These are phyloP conservation scores for Coccinonectria pachysandricola DNA, from an alignment of 2,329 filamentous ascomycete species.

Conservation along the genomic window DNA sequence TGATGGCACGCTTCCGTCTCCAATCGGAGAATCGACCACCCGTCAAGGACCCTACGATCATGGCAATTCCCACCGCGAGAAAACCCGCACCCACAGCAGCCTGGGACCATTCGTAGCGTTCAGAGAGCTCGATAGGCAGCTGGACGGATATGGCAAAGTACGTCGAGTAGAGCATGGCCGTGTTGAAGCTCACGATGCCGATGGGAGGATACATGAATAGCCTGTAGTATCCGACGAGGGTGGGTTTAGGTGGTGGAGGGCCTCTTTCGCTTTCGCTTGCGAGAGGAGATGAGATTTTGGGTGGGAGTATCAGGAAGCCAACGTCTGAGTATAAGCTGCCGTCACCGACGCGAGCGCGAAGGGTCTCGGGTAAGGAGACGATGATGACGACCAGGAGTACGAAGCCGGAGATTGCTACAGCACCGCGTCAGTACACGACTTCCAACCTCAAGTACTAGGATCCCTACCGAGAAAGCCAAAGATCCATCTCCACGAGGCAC, in stretches of 20 bases:
- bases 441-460: no score
- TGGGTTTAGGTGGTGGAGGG: slow-evolving; percentile 20
- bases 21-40: slow-evolving; percentile 29
- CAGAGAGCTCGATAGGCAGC: slow-evolving; percentile 19
- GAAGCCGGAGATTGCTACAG: slow-evolving; percentile 20
- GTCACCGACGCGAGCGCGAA: slow-evolving; percentile 34
- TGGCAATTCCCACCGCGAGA: slow-evolving; percentile 17
- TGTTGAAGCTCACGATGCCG: slow-evolving; percentile 23
- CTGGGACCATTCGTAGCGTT: slow-evolving; percentile 24
- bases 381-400: slow-evolving; percentile 18
- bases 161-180: slow-evolving; percentile 22
- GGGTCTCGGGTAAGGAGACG: slow-evolving; percentile 34
- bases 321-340: slow-evolving; percentile 19
- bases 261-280: slow-evolving; percentile 15
- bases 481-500: slow-evolving; percentile 31
- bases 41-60: slow-evolving; percentile 24
- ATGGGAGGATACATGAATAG: slow-evolving; percentile 24
- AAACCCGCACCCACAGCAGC: slow-evolving; percentile 26
- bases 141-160: slow-evolving; percentile 23
- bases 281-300: slow-evolving; percentile 12
- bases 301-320: slow-evolving; percentile 12
- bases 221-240: slow-evolving; percentile 15
- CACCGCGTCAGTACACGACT: background rate
- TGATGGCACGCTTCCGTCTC: slow-evolving; percentile 15
- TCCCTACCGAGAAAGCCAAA: slow-evolving; percentile 29